These are phyloP conservation scores for Coemansia sp. DNA, from an alignment of 192 early-diverging fungal species.

Conservation along the genomic window DNA sequence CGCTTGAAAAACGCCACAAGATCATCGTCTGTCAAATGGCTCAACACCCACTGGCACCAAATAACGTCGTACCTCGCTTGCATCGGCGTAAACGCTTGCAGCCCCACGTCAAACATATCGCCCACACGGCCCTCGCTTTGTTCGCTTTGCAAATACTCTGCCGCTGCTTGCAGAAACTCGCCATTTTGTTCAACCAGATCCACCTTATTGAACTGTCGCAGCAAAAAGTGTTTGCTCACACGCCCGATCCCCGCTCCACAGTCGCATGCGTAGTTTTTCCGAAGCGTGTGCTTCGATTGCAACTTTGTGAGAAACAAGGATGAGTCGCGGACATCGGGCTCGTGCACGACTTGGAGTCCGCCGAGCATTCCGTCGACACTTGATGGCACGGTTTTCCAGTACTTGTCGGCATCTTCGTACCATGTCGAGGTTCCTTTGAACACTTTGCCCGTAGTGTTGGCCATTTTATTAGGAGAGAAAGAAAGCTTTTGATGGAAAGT, in stretches of 20 bases:
- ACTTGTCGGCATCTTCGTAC: conserved; percentile 66
- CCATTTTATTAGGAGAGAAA: not conserved
- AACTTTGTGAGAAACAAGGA: conserved; percentile 59
- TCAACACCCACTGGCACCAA: conserved; percentile 98
- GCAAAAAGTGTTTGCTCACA: conserved; percentile 82
- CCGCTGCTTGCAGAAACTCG: conserved; percentile 74
- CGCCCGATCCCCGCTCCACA: conserved; percentile 96
- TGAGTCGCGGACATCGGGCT: conserved; percentile 70
- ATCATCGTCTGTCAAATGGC: conserved; percentile 89
- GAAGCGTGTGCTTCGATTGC: not conserved
- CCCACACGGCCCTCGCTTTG: conserved; percentile 59
- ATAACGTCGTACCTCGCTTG: conserved; percentile 82
- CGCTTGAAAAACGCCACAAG: conserved; percentile 78
- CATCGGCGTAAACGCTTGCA: conserved; percentile 79
- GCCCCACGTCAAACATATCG: conserved; percentile 68
- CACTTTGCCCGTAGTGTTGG: not conserved
- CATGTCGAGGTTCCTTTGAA: conserved; percentile 54
- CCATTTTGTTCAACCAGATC: conserved; percentile 89
- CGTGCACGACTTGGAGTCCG: conserved; percentile 74
- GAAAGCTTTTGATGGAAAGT: not conserved
- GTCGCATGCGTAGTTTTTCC: conserved; percentile 58
- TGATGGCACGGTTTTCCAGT: conserved; percentile 47
- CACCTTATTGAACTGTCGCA: conserved; percentile 75
- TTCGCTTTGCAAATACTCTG: conserved; percentile 61
- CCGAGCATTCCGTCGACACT: conserved; percentile 81